phyloP scores from a whole-genome alignment of 2,329 filamentous ascomycete genomes.

The Exophiala bonariae region DNA sequence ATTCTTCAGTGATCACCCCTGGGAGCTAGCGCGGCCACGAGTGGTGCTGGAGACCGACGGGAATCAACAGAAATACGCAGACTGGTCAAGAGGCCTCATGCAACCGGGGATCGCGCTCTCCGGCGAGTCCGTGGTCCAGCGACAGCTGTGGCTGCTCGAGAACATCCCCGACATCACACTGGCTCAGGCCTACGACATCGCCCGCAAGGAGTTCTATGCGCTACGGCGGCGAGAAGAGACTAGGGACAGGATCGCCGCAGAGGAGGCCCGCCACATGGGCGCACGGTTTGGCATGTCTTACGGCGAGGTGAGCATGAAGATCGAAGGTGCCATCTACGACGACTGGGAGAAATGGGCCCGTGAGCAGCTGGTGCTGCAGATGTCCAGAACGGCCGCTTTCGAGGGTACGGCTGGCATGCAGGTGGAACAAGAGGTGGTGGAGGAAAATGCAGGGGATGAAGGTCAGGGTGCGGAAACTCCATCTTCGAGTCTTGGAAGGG shows the following conservation, averaged over 20 bases:
- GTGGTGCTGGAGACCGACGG: slow-evolving; percentile 84
- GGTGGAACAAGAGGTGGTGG: no score
- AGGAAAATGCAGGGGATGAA: no score
- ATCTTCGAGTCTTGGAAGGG: no score
- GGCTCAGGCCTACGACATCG: slow-evolving; percentile 77
- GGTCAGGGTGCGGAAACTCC: no score
- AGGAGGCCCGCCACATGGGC: slow-evolving; percentile 83
- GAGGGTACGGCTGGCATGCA: slow-evolving; percentile 27
- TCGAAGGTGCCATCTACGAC: slow-evolving; percentile 80
- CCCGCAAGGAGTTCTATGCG: slow-evolving; percentile 86
- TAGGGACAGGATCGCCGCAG: slow-evolving; percentile 75
- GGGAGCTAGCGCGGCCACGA: slow-evolving; percentile 89
- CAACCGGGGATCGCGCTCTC: slow-evolving; percentile 76
- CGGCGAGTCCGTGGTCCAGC: slow-evolving; percentile 90
- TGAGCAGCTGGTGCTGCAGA: slow-evolving; percentile 50
- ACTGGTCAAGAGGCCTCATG: slow-evolving; percentile 60
- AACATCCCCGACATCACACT: slow-evolving; percentile 59
- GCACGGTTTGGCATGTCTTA: slow-evolving; percentile 82
- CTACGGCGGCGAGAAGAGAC: slow-evolving; percentile 81
- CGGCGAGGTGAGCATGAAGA: slow-evolving; percentile 73
- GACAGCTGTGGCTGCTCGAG: slow-evolving; percentile 82
- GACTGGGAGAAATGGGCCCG: slow-evolving; percentile 81
- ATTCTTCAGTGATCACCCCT: slow-evolving; percentile 94
- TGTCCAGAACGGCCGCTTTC: slow-evolving; percentile 49
- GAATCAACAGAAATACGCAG: slow-evolving; percentile 68